Evolutionary conservation across 495 filamentous ascomycete species (phyloP).

Genomic region (Aspergillus diversus): DNA sequence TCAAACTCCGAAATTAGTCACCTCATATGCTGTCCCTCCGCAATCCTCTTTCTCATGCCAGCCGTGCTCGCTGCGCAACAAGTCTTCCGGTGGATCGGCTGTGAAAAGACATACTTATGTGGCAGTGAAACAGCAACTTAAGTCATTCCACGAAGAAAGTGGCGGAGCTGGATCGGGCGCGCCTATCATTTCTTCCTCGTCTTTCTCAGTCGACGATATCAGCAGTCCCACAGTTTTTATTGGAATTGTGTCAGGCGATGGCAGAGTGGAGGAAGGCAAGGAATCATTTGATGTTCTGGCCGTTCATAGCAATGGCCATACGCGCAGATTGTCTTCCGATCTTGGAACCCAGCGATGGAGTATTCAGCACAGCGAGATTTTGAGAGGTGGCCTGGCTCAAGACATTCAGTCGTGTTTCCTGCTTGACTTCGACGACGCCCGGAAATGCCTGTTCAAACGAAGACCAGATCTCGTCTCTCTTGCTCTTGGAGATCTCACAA

Average conservation of each 20-base stretch:
- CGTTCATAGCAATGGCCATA: constrained; percentile 50
- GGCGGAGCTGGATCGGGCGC: constrained; percentile 37
- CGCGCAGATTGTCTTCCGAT: constrained; percentile 46
- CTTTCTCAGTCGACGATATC: constrained; percentile 45
- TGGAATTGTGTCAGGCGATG: constrained; percentile 39
- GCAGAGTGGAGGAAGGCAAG: constrained; percentile 28
- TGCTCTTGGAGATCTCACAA: constrained; percentile 37
- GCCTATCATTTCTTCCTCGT: constrained; percentile 45
- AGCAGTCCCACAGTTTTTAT: constrained; percentile 47
- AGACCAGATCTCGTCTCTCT: constrained; percentile 47
- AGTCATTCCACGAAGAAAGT: constrained; percentile 57
- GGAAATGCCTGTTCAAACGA: constrained; percentile 46
- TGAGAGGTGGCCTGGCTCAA: constrained; percentile 35
- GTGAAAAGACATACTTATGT: constrained; percentile 74
- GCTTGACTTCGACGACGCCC: constrained; percentile 51
- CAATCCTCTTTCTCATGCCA: constrained; percentile 77
- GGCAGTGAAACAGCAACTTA: constrained; percentile 49
- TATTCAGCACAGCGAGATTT: constrained; percentile 44
- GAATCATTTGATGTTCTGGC: constrained; percentile 47
- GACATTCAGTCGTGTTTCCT: constrained; percentile 45
- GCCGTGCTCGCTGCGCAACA: constrained; percentile 72
- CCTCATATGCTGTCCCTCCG: constrained; percentile 84
- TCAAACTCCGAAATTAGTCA: constrained; percentile 75
- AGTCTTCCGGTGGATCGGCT: constrained; percentile 51
- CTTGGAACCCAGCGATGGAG: constrained; percentile 48